These are phyloP conservation scores for Ustilaginoidea virens DNA, from an alignment of 2,329 filamentous ascomycete genomes.

Conservation along the genomic window DNA sequence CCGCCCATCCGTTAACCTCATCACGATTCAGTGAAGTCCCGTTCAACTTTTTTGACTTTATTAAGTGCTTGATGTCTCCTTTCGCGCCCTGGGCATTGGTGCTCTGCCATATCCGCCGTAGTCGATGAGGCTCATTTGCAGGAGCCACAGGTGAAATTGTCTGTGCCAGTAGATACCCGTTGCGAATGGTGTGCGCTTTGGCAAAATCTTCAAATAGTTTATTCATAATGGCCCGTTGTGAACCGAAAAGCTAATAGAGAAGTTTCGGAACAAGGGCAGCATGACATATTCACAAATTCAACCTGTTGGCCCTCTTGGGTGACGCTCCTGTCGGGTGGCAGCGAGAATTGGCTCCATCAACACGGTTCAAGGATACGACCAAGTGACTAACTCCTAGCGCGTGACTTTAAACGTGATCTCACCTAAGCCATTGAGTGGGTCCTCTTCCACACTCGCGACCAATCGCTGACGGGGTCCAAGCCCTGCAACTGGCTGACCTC, in stretches of 20 bases:
- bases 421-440: too few species aligned
- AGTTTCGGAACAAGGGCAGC: too few species aligned
- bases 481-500: conserved; percentile 19
- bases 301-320: too few species aligned
- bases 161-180: conserved; percentile 59
- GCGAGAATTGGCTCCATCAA: too few species aligned
- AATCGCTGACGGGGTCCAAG: conserved; percentile 10
- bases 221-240: too few species aligned
- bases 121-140: conserved; percentile 42
- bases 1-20: conserved; percentile 70
- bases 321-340: too few species aligned
- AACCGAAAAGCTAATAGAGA: too few species aligned
- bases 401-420: too few species aligned
- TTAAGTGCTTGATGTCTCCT: conserved; percentile 57
- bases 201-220: conserved; percentile 59
- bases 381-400: too few species aligned
- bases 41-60: conserved; percentile 42
- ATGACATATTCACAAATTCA: too few species aligned
- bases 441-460: too few species aligned
- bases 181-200: conserved; percentile 44
- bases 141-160: conserved; percentile 60
- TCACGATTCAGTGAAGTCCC: conserved; percentile 41
- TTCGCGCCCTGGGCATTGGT: conserved; percentile 52
- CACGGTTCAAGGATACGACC: too few species aligned
- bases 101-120: conserved; percentile 56